Percentiles rank a stretch among this genome's conserved stretches.
Conservation (phyloP, 176 grass and related monocot species). For the Triticum turgidum region DNA sequence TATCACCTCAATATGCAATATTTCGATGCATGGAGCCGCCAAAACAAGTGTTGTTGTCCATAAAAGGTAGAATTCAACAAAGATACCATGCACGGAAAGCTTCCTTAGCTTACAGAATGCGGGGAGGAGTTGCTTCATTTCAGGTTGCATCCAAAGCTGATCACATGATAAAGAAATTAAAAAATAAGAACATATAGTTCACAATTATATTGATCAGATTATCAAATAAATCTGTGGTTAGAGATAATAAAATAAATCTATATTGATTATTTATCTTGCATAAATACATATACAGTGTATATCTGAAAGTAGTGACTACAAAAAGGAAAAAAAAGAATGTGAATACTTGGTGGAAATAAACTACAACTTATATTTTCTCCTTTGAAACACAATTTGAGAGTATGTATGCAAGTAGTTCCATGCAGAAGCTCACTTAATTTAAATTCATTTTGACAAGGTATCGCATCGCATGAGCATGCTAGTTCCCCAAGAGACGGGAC, state of each 20-base stretch:
- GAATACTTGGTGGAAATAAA: too few relatives aligned
- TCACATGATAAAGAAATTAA: not conserved
- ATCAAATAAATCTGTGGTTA: not conserved
- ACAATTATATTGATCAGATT: not conserved
- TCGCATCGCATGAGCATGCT: too few relatives aligned
- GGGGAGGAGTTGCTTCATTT: not conserved
- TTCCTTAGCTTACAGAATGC: too few relatives aligned
- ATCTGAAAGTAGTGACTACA: too few relatives aligned
- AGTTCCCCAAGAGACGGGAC: too few relatives aligned
- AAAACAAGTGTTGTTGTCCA: not conserved
- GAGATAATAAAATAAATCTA: not conserved
- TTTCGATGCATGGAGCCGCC: not conserved
- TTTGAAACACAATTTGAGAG: not conserved
- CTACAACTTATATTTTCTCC: not conserved
- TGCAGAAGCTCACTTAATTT: conserved; percentile 8
- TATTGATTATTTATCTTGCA: not conserved
- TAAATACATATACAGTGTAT: too few relatives aligned
- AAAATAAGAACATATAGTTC: not conserved
- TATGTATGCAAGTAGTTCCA: not conserved
- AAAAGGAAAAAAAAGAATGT: not conserved
- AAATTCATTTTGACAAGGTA: not conserved
- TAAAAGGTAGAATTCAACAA: not conserved
- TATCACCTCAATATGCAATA: not conserved
- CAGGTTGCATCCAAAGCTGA: not conserved
- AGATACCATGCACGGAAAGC: too few relatives aligned